Conservation (phyloP, 352 stramenopile species). For the Phytophthora fragariaefolia region DNA sequence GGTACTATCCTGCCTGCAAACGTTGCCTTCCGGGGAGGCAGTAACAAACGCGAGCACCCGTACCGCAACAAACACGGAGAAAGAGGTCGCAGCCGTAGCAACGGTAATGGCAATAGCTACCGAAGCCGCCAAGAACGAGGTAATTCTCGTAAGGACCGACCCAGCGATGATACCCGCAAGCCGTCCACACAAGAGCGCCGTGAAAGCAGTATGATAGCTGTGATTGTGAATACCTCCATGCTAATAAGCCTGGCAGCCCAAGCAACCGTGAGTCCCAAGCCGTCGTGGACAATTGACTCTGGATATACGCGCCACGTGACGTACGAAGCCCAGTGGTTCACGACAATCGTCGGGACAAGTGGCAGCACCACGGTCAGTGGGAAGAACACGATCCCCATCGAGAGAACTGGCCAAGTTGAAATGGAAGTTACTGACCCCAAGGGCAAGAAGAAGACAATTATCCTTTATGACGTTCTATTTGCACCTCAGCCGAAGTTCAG, state of each 20-base stretch:
- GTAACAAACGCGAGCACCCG: neutral
- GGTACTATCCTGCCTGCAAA: neutral
- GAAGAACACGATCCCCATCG: slow-evolving; percentile 9
- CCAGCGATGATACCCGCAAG: neutral
- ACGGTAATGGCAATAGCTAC: too few species aligned
- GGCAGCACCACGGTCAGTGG: slow-evolving; percentile 14
- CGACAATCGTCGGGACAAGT: too few species aligned
- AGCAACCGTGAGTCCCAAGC: neutral
- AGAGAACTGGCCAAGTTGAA: slow-evolving; percentile 14
- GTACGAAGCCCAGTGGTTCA: slow-evolving; percentile 14
- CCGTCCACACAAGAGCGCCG: neutral
- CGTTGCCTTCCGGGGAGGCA: neutral
- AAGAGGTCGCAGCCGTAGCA: too few species aligned
- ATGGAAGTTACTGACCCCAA: slow-evolving; percentile 28
- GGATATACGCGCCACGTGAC: slow-evolving; percentile 15
- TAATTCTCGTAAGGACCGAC: neutral
- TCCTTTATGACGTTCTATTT: slow-evolving; percentile 2
- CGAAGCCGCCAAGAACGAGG: too few species aligned
- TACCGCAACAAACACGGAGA: neutral
- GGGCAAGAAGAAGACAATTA: slow-evolving; percentile 2
- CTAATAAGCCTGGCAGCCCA: neutral
- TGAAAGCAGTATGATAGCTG: slow-evolving; percentile 13
- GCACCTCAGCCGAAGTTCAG: slow-evolving; percentile 6
- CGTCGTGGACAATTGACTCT: slow-evolving; percentile 21
- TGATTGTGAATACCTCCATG: slow-evolving; percentile 9